phyloP scores from a whole-genome alignment of 139 green algal genomes.

The Tetradesmus obliquus region DNA sequence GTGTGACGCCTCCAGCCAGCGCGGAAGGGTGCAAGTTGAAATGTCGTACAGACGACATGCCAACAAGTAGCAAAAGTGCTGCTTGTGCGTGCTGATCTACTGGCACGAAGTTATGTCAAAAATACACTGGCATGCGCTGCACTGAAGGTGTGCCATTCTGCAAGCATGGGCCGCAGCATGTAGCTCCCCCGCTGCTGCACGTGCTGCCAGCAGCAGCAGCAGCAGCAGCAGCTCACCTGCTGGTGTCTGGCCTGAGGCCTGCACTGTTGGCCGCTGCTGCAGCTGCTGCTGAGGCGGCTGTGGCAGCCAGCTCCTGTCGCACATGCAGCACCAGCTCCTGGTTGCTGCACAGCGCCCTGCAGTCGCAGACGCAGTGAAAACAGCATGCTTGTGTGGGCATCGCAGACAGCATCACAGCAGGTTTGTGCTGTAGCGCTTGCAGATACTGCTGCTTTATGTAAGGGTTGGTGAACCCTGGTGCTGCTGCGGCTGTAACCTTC shows the following conservation, averaged over 20 bases:
- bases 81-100: too few relatives aligned
- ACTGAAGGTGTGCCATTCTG: too few relatives aligned
- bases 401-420: neutral
- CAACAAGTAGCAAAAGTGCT: too few relatives aligned
- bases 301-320: neutral
- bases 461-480: neutral
- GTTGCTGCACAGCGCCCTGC: slow-evolving; percentile 4
- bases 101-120: too few relatives aligned
- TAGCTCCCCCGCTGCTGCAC: neutral
- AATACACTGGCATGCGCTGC: too few relatives aligned
- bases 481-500: neutral
- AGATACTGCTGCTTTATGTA: neutral
- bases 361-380: neutral
- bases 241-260: neutral
- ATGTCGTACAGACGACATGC: too few relatives aligned
- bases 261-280: neutral
- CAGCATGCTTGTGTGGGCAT: neutral
- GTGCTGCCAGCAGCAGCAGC: neutral
- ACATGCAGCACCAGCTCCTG: slow-evolving; percentile 8
- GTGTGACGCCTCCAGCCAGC: too few relatives aligned
- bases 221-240: neutral
- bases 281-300: neutral
- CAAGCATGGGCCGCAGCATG: too few relatives aligned
- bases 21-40: too few relatives aligned
- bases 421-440: neutral